Percentiles rank a stretch among this genome's conserved stretches.
Conservation (phyloP, 768 basidiomycete species). For the Amanita subjunquillea region DNA sequence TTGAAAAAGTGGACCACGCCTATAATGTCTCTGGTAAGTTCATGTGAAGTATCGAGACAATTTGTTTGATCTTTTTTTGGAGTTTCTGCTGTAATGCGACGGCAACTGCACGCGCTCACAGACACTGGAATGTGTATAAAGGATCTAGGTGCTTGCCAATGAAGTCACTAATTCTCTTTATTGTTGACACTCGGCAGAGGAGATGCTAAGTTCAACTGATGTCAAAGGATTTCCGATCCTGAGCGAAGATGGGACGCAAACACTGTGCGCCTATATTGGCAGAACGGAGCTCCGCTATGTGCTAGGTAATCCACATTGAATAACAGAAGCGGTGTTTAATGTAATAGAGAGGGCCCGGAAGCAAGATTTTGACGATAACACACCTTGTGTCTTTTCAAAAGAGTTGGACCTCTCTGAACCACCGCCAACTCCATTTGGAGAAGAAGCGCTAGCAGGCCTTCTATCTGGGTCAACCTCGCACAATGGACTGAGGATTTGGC, state of each 20-base stretch:
- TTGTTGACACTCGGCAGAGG: slow-evolving; percentile 34
- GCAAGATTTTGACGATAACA: slow-evolving; percentile 50
- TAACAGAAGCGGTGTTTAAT: slow-evolving; percentile 2
- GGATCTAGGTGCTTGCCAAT: slow-evolving; percentile 58
- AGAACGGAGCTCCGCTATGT: slow-evolving; percentile 80
- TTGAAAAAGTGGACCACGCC: slow-evolving; percentile 92
- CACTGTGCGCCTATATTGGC: slow-evolving; percentile 81
- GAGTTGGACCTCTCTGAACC: slow-evolving; percentile 44
- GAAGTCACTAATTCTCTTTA: slow-evolving; percentile 5
- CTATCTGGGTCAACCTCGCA: slow-evolving; percentile 50
- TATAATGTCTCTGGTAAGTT: slow-evolving; percentile 81
- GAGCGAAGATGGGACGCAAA: slow-evolving; percentile 43
- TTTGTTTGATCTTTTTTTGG: slow-evolving; percentile 2
- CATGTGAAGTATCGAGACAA: neutral
- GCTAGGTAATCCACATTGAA: slow-evolving; percentile 42
- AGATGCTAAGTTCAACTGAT: slow-evolving; percentile 54
- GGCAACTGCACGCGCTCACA: slow-evolving; percentile 61
- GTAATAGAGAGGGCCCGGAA: slow-evolving; percentile 61
- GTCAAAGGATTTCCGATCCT: slow-evolving; percentile 93
- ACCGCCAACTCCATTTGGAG: slow-evolving; percentile 40
- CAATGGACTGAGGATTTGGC: slow-evolving; percentile 60
- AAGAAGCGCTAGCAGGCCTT: slow-evolving; percentile 48
- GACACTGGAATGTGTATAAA: slow-evolving; percentile 67
- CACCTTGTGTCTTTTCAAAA: slow-evolving; percentile 60
- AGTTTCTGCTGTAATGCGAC: slow-evolving; percentile 90